These are phyloP conservation scores for Alternaria panax DNA, from an alignment of 2,329 filamentous ascomycete genomes.

Conservation along the genomic window DNA sequence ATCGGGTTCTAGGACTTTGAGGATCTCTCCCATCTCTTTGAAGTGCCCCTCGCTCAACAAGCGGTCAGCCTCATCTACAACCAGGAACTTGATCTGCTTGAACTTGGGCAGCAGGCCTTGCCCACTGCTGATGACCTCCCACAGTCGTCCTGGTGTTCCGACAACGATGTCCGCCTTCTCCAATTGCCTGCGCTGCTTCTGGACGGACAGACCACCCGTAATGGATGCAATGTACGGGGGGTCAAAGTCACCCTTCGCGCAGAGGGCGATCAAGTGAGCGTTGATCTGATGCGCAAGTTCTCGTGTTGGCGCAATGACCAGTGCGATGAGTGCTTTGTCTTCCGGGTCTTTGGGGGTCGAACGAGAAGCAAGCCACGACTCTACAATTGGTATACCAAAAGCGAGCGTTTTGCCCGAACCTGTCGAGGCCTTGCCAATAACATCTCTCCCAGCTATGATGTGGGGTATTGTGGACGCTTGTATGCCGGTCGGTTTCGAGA, in stretches of 20 bases:
- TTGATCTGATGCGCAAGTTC: constrained; percentile 93
- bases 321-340: constrained; percentile 60
- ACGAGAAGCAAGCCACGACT: constrained; percentile 71
- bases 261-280: constrained; percentile 80
- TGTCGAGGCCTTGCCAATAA: constrained; percentile 94
- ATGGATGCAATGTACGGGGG: constrained; percentile 76
- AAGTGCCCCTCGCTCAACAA: constrained; percentile 92
- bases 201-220: constrained; percentile 90
- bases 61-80: constrained; percentile 93
- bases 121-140: constrained; percentile 88
- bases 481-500: constrained; percentile 81
- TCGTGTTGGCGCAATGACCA: constrained; percentile 89
- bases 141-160: constrained; percentile 88
- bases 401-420: constrained; percentile 97
- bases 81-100: constrained; percentile 78
- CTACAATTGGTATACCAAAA: constrained; percentile 91
- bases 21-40: constrained; percentile 89
- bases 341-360: constrained; percentile 37
- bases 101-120: constrained; percentile 73
- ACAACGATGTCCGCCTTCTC: constrained; percentile 90
- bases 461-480: constrained; percentile 82
- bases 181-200: constrained; percentile 89
- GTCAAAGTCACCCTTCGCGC: constrained; percentile 68
- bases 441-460: constrained; percentile 82
- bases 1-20: constrained; percentile 77